phyloP scores from a whole-genome alignment of 352 stramenopile species.

The Phytophthora cryptogea region DNA sequence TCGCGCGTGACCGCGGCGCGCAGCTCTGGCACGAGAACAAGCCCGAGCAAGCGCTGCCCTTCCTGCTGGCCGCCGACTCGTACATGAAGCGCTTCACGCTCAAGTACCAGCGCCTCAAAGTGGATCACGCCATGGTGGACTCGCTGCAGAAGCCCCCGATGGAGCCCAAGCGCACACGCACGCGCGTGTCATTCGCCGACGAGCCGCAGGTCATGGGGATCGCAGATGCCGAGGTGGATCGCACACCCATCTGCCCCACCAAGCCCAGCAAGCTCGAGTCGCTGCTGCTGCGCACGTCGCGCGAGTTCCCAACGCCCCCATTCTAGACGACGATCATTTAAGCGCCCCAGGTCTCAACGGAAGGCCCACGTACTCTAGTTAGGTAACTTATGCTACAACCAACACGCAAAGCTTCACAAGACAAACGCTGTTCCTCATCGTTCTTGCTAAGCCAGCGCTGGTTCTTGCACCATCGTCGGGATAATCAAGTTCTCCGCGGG shows the following conservation, averaged over 20 bases:
- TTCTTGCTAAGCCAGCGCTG: not conserved
- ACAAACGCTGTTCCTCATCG: not conserved
- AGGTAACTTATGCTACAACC: constrained; percentile 36
- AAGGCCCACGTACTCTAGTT: constrained; percentile 40
- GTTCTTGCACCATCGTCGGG: constrained; percentile 4
- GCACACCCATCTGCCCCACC: constrained; percentile 71
- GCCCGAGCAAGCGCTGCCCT: constrained; percentile 76
- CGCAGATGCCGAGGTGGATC: constrained; percentile 76
- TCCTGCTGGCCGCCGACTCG: constrained; percentile 80
- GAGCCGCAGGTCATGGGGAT: constrained; percentile 68
- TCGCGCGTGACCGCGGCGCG: constrained; percentile 75
- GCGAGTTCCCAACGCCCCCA: constrained; percentile 76
- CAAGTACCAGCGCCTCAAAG: constrained; percentile 87
- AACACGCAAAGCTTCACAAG: constrained; percentile 21
- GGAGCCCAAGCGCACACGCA: constrained; percentile 34
- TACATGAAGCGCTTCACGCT: constrained; percentile 91
- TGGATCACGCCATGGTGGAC: constrained; percentile 84
- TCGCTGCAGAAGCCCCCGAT: constrained; percentile 43
- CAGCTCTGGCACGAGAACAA: constrained; percentile 90
- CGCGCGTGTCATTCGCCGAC: constrained; percentile 71
- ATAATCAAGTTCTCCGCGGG: constrained; percentile 9
- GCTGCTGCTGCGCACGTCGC: constrained; percentile 78
- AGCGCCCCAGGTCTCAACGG: constrained; percentile 19
- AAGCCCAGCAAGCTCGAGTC: constrained; percentile 86
- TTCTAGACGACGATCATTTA: constrained; percentile 56